A percentile compares a stretch with the other conserved stretches of the same genome.
Conservation (phyloP, 345 rosid species). For the Excoecaria agallocha region DNA sequence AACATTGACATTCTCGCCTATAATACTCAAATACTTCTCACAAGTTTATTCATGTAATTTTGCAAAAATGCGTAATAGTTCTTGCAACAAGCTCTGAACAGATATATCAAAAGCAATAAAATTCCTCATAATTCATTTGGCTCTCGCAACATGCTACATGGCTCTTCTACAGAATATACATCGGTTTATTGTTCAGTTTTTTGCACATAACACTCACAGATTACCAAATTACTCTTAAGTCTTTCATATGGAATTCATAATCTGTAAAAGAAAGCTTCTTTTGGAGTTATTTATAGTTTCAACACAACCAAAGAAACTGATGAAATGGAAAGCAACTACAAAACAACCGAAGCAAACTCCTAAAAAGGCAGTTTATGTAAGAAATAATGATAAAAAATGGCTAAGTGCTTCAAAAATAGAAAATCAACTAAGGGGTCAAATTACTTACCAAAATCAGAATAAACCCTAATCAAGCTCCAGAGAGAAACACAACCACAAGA, state of each 20-base stretch:
- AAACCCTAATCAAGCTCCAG: constrained; percentile 26
- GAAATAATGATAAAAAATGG: neutral
- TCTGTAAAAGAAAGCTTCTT: neutral
- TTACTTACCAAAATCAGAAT: constrained; percentile 12
- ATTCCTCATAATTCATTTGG: neutral
- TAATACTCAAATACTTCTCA: neutral
- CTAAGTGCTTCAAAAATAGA: constrained; percentile 6
- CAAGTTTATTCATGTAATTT: neutral
- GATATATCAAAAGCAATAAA: constrained; percentile 2
- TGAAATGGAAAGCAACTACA: constrained; percentile 5
- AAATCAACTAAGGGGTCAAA: neutral
- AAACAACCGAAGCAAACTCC: neutral
- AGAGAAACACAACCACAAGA: constrained; percentile 30
- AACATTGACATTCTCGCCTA: neutral
- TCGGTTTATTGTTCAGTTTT: neutral
- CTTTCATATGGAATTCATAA: neutral
- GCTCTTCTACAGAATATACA: neutral
- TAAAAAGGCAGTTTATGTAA: neutral
- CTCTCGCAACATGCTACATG: neutral
- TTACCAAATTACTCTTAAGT: constrained; percentile 4
- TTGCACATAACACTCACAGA: neutral
- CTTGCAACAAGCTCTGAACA: neutral
- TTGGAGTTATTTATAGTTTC: neutral
- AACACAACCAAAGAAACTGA: constrained; percentile 3
- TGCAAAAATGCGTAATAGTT: neutral